phyloP scores from a whole-genome alignment of 768 basidiomycete species.

The Suillus hirtellus region DNA sequence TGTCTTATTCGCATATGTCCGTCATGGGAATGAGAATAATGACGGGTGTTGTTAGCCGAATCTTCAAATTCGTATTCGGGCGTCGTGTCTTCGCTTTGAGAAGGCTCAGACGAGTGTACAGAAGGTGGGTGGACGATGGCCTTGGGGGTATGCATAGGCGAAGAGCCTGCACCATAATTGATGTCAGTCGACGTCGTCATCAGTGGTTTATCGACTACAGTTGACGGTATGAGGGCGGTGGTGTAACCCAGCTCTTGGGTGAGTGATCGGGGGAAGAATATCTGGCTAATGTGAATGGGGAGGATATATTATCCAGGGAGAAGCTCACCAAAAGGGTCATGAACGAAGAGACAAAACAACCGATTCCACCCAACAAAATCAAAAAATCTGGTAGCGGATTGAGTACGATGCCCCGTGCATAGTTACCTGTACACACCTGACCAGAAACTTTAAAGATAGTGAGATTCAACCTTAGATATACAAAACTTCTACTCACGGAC shows the following conservation, averaged over 20 bases:
- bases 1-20: slow-evolving; percentile 25
- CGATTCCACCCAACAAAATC: slow-evolving; percentile 69
- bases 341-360: slow-evolving; percentile 76
- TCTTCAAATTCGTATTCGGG: slow-evolving; percentile 44
- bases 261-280: slow-evolving; percentile 80
- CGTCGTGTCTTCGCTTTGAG: slow-evolving; percentile 32
- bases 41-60: slow-evolving; percentile 14
- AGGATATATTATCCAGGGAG: neutral
- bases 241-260: slow-evolving; percentile 64
- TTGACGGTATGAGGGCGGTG: slow-evolving; percentile 32
- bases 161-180: slow-evolving; percentile 15
- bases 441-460: slow-evolving; percentile 49
- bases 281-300: slow-evolving; percentile 37
- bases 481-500: slow-evolving; percentile 48
- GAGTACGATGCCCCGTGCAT: slow-evolving; percentile 5
- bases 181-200: slow-evolving; percentile 25
- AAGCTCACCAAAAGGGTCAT: slow-evolving; percentile 72
- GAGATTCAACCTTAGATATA: neutral
- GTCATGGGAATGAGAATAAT: slow-evolving; percentile 25
- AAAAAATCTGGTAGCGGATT: slow-evolving; percentile 55
- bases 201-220: slow-evolving; percentile 27
- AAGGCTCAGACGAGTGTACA: slow-evolving; percentile 21
- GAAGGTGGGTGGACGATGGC: slow-evolving; percentile 24
- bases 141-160: slow-evolving; percentile 26
- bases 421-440: slow-evolving; percentile 42